Percentiles rank a stretch among this genome's conserved stretches.
These are phyloP conservation scores for Amaranthus cruentus DNA, from an alignment of 148 eudicot genomes.

Conservation along the genomic window DNA sequence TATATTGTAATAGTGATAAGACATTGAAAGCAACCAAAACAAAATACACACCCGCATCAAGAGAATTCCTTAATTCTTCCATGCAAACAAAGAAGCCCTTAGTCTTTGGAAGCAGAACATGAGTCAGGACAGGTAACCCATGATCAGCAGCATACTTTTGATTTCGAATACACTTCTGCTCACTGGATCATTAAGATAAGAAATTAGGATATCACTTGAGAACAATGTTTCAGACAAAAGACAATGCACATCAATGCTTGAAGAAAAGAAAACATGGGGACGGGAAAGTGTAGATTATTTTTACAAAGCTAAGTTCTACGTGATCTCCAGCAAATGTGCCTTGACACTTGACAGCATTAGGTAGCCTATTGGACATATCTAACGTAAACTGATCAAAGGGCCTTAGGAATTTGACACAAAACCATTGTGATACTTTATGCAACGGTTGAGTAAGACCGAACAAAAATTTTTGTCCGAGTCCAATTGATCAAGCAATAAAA, in stretches of 20 bases:
- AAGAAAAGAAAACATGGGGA: no score
- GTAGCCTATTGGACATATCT: not conserved
- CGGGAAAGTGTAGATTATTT: no score
- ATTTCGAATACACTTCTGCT: slow-evolving; percentile 51
- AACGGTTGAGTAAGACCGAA: no score
- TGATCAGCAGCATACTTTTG: slow-evolving; percentile 57
- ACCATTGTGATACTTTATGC: no score
- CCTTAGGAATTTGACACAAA: slow-evolving; percentile 4
- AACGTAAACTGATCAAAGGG: slow-evolving; percentile 1
- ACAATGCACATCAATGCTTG: not conserved
- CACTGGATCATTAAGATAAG: slow-evolving; percentile 29
- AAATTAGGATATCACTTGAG: not conserved
- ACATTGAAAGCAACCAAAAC: no score
- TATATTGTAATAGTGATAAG: no score
- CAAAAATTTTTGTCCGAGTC: no score
- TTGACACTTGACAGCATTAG: not conserved
- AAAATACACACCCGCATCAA: slow-evolving; percentile 57
- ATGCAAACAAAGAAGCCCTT: slow-evolving; percentile 67
- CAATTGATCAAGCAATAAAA: no score
- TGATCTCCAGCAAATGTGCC: no score
- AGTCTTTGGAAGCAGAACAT: slow-evolving; percentile 71
- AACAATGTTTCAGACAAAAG: not conserved
- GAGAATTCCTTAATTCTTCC: slow-evolving; percentile 50
- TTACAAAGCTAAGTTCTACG: no score
- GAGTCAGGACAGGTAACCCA: slow-evolving; percentile 55